Base-by-base conservation (phyloP, 164 flowering plant species). In the Tetracentron sinense region DNA sequence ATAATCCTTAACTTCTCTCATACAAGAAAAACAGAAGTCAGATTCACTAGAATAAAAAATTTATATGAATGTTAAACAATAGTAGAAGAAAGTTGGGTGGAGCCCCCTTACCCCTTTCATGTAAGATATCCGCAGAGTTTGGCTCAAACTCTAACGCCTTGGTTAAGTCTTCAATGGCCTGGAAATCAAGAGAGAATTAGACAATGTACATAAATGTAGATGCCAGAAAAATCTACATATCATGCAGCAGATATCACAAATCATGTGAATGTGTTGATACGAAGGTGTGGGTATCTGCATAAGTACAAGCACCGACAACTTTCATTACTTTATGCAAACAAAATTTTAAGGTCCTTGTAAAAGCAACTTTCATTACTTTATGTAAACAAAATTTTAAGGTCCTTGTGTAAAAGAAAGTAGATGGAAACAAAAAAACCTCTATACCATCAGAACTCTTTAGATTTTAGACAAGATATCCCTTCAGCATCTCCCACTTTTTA, bases 101-200 rank as follows among this genome's bases (percentile, higher is more conserved):
- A 27, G 56, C 20, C 54, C 48, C 62, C 54, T 73, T 77, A 89
- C 98, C 98, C 68, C 97, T 86, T 84, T 94, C 98, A 79, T 91
- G 98, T 59, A 89, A 81, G 69, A 89, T 77, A 73, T 94, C 98
- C 28, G 93, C 74, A 7, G 95, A 87, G 42, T 87, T 70, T 29
- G 92, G 93, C 70, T 91, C 98, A 69, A 85, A 82, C 64, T 87
- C 95, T 52, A 89, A 74, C 59, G 96, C 97, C 76, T 85, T 90
- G 21, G 92, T 79, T 81, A 94, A 77, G 77, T 94, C 98, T 65
- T 77, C 76, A 77, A 94, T 89, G 30, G 97, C 98, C 98, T 94
- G 84, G 6, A 56, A 67, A 21, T 44, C 53, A 84, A 59, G 38
- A 64, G 28, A 44, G 2, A 52, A n/a, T 48, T 20, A 72, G n/a